These are phyloP conservation scores for Nemania sp. DNA, from an alignment of 2,329 filamentous ascomycete species.

Conservation along the genomic window DNA sequence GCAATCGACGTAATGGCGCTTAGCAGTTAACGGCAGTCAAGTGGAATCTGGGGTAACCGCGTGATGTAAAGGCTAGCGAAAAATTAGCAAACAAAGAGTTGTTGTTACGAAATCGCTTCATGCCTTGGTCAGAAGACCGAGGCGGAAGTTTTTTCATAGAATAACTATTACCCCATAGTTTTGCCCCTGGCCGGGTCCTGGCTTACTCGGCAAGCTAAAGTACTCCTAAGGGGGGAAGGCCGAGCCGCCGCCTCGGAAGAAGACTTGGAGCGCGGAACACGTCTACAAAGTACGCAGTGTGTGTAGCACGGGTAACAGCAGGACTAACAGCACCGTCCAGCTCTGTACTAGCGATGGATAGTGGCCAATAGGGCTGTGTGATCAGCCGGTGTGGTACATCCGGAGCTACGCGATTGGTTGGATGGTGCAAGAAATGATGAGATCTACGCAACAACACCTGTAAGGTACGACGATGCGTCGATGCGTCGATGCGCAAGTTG, in stretches of 20 bases:
- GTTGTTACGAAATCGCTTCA: slow-evolving; percentile 39
- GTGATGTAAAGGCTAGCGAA: slow-evolving; percentile 36
- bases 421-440: slow-evolving; percentile 21
- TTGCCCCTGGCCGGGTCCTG: slow-evolving; percentile 28
- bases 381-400: background rate
- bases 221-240: background rate
- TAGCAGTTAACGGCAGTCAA: slow-evolving; percentile 39
- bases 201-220: background rate
- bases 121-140: slow-evolving; percentile 33
- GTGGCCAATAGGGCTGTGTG: background rate
- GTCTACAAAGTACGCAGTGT: too few species aligned
- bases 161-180: slow-evolving; percentile 43
- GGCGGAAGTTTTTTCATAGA: slow-evolving; percentile 35
- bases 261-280: too few species aligned
- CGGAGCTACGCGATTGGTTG: background rate
- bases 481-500: background rate
- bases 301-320: too few species aligned
- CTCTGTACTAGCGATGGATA: slow-evolving; percentile 7
- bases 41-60: slow-evolving; percentile 41
- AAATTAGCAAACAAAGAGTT: slow-evolving; percentile 38
- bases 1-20: slow-evolving; percentile 27
- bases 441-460: slow-evolving; percentile 14
- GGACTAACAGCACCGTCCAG: background rate
- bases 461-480: slow-evolving; percentile 2
- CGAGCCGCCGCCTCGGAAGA: slow-evolving; percentile 14